phyloP scores from a whole-genome alignment of 768 basidiomycete species.

The Naematelia aurantialba region DNA sequence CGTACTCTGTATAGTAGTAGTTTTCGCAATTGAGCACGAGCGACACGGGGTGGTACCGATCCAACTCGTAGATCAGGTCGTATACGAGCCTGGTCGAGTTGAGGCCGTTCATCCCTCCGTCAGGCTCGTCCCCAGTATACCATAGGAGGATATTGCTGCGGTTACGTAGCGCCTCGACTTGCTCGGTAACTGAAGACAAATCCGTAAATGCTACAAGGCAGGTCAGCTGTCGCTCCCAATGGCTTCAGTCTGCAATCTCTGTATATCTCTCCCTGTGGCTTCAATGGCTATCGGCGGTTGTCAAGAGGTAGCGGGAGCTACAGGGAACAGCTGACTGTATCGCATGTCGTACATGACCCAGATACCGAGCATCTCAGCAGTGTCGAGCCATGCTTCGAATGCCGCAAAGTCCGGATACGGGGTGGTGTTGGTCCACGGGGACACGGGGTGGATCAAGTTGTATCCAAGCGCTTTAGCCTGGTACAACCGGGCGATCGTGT shows the following conservation, averaged over 20 bases:
- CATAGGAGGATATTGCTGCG: conserved; percentile 61
- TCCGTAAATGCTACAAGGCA: conserved; percentile 70
- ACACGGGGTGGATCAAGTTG: conserved; percentile 67
- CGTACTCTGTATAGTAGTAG: conserved; percentile 61
- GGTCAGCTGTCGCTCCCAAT: too few relatives aligned
- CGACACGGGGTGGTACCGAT: conserved; percentile 61
- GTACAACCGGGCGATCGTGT: too few relatives aligned
- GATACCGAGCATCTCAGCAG: conserved; percentile 62
- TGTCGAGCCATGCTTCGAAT: conserved; percentile 55
- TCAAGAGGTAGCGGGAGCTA: background rate
- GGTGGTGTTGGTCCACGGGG: conserved; percentile 35
- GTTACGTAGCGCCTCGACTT: conserved; percentile 67
- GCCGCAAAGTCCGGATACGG: conserved; percentile 1
- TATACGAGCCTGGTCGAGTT: conserved; percentile 58
- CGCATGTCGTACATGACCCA: conserved; percentile 85
- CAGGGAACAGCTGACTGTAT: conserved; percentile 34
- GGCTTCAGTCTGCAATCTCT: too few relatives aligned
- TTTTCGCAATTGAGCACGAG: conserved; percentile 64
- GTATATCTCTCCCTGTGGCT: too few relatives aligned
- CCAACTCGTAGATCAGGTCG: conserved; percentile 55
- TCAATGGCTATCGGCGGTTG: too few relatives aligned
- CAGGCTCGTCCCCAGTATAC: conserved; percentile 69
- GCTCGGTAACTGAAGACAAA: conserved; percentile 59
- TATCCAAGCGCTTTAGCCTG: conserved; percentile 35
- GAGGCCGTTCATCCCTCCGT: conserved; percentile 57